A percentile compares a stretch with the other conserved stretches of the same genome.
phyloP scores from a whole-genome alignment of 2,329 filamentous ascomycete species.

The Aphanoascus verrucosus region DNA sequence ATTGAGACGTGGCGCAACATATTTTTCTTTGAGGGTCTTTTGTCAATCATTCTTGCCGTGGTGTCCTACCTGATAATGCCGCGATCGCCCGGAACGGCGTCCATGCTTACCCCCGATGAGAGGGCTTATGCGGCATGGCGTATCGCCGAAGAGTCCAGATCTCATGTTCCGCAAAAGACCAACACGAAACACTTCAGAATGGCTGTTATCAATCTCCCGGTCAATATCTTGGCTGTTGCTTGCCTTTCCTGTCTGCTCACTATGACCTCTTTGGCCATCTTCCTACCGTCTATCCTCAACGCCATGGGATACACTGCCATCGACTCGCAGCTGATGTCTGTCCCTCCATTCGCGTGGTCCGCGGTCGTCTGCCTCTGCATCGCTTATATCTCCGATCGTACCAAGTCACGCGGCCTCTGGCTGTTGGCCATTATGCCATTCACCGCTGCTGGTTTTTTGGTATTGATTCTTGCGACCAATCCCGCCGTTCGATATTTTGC shows the following conservation, averaged over 20 bases:
- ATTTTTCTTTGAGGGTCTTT: constrained; percentile 10
- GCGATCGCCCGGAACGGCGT: constrained; percentile 1
- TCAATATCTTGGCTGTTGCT: constrained; percentile 38
- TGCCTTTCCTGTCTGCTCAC: constrained; percentile 17
- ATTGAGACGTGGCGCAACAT: constrained; percentile 8
- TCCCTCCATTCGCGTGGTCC: constrained; percentile 12
- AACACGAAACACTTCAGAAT: constrained; percentile 23
- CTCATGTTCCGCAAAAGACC: constrained; percentile 5
- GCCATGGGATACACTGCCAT: constrained; percentile 10
- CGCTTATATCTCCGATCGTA: constrained; percentile 10
- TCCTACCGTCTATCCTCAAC: constrained; percentile 13
- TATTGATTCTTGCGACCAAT: constrained; percentile 26
- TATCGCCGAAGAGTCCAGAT: constrained; percentile 5
- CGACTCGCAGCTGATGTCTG: constrained; percentile 7
- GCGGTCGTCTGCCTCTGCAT: constrained; percentile 4
- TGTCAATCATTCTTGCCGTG: constrained; percentile 8
- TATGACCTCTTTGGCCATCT: constrained; percentile 7
- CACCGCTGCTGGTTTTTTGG: constrained; percentile 18
- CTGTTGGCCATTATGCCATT: constrained; percentile 8
- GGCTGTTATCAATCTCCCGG: constrained; percentile 22
- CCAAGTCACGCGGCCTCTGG: constrained; percentile 9
- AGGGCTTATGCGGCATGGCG: constrained; percentile 5
- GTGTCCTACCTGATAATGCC: constrained; percentile 6
- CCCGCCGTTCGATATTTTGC: constrained; percentile 28
- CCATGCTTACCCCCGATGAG: constrained; percentile 4